Conservation (phyloP, 192 early-diverging fungal species). For the Mortierella alpina region DNA sequence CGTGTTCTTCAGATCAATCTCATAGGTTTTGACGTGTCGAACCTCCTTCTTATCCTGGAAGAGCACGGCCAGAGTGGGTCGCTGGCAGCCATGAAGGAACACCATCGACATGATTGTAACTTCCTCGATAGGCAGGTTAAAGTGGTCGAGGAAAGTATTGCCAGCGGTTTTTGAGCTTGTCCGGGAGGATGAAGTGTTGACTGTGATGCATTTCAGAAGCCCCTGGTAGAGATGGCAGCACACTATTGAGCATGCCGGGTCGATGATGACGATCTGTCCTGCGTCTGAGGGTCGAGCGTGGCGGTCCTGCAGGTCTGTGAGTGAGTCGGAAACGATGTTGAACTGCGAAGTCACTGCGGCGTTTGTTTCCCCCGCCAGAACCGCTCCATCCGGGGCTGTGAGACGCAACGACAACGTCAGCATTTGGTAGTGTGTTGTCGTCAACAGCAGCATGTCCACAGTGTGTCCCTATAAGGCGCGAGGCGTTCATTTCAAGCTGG, state of each 20-base stretch:
- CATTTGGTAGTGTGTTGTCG: slow-evolving; percentile 76
- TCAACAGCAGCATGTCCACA: slow-evolving; percentile 75
- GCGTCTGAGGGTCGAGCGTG: slow-evolving; percentile 64
- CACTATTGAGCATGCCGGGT: slow-evolving; percentile 64
- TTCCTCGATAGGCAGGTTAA: slow-evolving; percentile 59
- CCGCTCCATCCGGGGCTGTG: slow-evolving; percentile 9
- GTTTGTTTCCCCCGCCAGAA: neutral
- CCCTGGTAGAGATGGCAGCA: slow-evolving; percentile 77
- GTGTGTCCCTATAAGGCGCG: slow-evolving; percentile 52
- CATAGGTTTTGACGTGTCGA: slow-evolving; percentile 68
- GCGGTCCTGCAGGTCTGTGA: slow-evolving; percentile 68
- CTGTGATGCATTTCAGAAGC: slow-evolving; percentile 70
- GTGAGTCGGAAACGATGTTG: slow-evolving; percentile 71
- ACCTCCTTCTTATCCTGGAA: slow-evolving; percentile 65
- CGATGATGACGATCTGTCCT: slow-evolving; percentile 66
- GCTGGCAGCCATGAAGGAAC: slow-evolving; percentile 49
- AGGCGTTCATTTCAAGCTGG: neutral
- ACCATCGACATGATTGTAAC: slow-evolving; percentile 62
- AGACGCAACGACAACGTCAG: slow-evolving; percentile 77
- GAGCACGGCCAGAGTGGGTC: slow-evolving; percentile 65
- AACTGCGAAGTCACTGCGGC: slow-evolving; percentile 17
- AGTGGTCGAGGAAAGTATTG: slow-evolving; percentile 14
- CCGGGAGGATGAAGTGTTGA: slow-evolving; percentile 48
- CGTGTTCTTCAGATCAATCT: slow-evolving; percentile 60
- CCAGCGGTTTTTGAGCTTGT: neutral